Evolutionary conservation across 1,284 basidiomycete genomes (phyloP).

Genomic region (Chondrostereum purpureum): DNA sequence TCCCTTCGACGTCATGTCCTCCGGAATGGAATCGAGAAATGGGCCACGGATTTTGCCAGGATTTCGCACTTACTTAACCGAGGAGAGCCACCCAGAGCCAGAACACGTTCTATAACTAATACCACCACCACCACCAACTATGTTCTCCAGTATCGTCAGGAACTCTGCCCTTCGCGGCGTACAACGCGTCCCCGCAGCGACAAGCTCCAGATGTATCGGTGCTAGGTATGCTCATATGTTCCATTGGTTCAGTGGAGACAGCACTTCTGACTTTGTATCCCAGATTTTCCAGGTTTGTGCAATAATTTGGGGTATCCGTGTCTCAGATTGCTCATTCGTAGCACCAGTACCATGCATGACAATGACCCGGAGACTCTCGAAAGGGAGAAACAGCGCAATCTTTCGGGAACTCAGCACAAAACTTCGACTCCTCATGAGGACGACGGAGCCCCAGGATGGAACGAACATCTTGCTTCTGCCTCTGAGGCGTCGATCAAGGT

Average conservation of each 20-base stretch:
- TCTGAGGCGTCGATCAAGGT: constrained; percentile 73
- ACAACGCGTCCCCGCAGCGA: neutral
- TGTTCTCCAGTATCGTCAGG: constrained; percentile 1
- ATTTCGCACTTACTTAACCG: no score
- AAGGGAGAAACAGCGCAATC: constrained; percentile 49
- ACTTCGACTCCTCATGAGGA: constrained; percentile 45
- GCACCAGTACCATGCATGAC: constrained; percentile 52
- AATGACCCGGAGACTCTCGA: constrained; percentile 56
- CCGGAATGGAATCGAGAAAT: neutral
- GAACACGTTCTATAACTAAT: neutral
- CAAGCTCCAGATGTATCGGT: constrained; percentile 4
- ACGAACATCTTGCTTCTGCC: constrained; percentile 57
- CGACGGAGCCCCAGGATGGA: constrained; percentile 61
- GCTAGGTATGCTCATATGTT: constrained; percentile 1
- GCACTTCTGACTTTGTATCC: no score
- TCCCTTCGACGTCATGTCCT: neutral
- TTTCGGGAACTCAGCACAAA: constrained; percentile 41
- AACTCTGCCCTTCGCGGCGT: neutral
- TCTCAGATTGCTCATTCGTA: no score
- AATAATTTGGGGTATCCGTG: no score
- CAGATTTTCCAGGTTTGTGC: constrained; percentile 7
- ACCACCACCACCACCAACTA: constrained; percentile 1
- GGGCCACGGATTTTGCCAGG: neutral
- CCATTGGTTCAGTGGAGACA: no score
- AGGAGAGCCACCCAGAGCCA: no score